Evolutionary conservation across 2,329 filamentous ascomycete species (phyloP), one percentile per base, ranked within the genome.

Genomic region (Pestalotiopsis sp.): DNA sequence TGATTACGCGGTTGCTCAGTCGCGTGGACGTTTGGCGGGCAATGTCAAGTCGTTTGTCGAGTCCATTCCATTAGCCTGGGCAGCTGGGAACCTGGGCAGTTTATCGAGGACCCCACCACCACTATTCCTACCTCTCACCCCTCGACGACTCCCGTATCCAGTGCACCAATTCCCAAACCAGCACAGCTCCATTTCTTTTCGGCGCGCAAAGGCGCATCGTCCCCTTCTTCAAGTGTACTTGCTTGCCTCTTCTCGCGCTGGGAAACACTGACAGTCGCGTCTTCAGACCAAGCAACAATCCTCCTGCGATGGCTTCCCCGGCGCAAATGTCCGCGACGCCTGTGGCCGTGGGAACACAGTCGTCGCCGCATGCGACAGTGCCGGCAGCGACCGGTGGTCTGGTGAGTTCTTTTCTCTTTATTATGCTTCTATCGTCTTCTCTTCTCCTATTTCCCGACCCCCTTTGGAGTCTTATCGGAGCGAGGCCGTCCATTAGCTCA

Each of bases 241-340:
- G 7, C 20, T 45, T 45, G 12, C 17, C 13, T 45, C 41, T 58
- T 13, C 23, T 59, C 3, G 23, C 20, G 11, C 23, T 27, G 11
- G 4, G 14, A 13, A 27, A 27, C 27, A n/a, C 59, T 62, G 20
- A 62, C 31, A 39, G 31, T 62, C 58, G 39, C 12, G 27, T 49
- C 38, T 7, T 60, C 38, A 41, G 61, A 38, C 17, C 55, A 65
- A 36, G 13, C 31, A 57, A 49, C 52, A 27, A 62, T 52, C 67
- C 67, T 39, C 41, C 60, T 49, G 58, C 67, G 61, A 67, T 66
- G 64, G 66, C 72, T 9, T 12, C 60, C 23, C 31, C 63, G 25
- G 57, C 25, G 38, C 60, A 55, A 58, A 65, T 49, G 20, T 20
- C 49, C 14, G 23, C 41, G n/a, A 36, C 13, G 38, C 25, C 60